These are phyloP conservation scores for Hypoxylon sp. DNA, from an alignment of 2,329 filamentous ascomycete species.

Conservation along the genomic window DNA sequence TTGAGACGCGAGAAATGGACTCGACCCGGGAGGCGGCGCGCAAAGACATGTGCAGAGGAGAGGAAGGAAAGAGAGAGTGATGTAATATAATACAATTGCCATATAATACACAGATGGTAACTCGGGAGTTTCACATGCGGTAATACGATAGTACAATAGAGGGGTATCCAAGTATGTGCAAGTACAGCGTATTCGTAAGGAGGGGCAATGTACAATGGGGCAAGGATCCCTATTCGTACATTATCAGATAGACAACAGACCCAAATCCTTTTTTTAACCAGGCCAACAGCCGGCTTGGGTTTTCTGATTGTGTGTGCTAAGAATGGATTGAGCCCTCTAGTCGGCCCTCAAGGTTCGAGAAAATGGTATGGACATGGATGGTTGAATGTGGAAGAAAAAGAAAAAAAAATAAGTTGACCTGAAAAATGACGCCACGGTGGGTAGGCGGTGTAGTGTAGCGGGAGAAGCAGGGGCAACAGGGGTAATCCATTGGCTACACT, in stretches of 20 bases:
- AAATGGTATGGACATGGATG: slow-evolving; percentile 27
- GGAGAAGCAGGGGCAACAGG: slow-evolving; percentile 15
- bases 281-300: slow-evolving; percentile 14
- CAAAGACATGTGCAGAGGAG: slow-evolving; percentile 47
- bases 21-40: slow-evolving; percentile 46
- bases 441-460: slow-evolving; percentile 42
- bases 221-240: slow-evolving; percentile 30
- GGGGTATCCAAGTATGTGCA: slow-evolving; percentile 27
- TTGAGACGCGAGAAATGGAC: slow-evolving; percentile 45
- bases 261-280: slow-evolving; percentile 8
- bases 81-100: slow-evolving; percentile 36
- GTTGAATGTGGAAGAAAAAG: slow-evolving; percentile 9
- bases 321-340: slow-evolving; percentile 24
- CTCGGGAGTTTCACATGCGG: slow-evolving; percentile 33
- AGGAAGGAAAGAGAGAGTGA: slow-evolving; percentile 12
- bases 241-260: slow-evolving; percentile 19
- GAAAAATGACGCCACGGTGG: slow-evolving; percentile 35
- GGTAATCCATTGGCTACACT: slow-evolving; percentile 5
- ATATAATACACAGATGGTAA: slow-evolving; percentile 35
- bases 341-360: slow-evolving; percentile 31
- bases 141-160: slow-evolving; percentile 25
- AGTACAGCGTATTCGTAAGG: slow-evolving; percentile 19
- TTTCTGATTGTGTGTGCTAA: slow-evolving; percentile 15
- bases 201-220: slow-evolving; percentile 19
- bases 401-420: slow-evolving; percentile 20